Evolutionary conservation across 805 yeast genomes (phyloP), one percentile per base, ranked within the genome.

Genomic region (Wickerhamomyces strasburgensis): DNA sequence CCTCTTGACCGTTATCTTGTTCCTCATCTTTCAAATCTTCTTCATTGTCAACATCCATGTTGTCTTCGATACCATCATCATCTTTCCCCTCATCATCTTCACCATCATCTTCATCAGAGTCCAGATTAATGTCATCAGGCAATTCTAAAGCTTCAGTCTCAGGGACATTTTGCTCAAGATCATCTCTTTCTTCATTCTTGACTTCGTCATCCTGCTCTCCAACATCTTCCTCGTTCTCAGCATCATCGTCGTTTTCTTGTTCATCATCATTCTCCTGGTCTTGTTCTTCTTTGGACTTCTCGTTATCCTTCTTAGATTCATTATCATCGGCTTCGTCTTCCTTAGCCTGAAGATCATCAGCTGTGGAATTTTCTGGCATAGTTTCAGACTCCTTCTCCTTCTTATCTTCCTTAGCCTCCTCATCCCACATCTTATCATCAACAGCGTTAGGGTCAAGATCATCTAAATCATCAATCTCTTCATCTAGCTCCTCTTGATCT

Each of bases 361-460:
- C 61, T 28, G 70, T 64, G 2, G 76, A 62, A 40, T 72, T 67
- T 10, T 80, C 77, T 3, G 86, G 79, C 64, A 78, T 62, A 39
- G 73, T 67, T 19, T 88, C 95, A 7, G 89, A 71, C 29, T 87
- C 85, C 56, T 88, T 88, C 52, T 88, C 96, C 53, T 86, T 84
- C 15, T 75, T 71, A 45, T 75, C 75, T 13, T 80, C 87, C 39
- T 78, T 72, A 10, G 82, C 84, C 56, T 90, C 88, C 52, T 89
- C 97, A 53, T 90, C 93, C 96, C 98, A 90, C 96, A 87, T 87
- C 62, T 87, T 90, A 48, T 90, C 97, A 57, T 90, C 98, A 34
- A 90, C 78, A 3, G 96, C 95, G 61, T 88, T 86, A 2, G 96
- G 96, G 67, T 89, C 98, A 45, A 83, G 68, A 39, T 87, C 95